These are phyloP conservation scores for Ophiocordyceps polyrhachis-furcata DNA, from an alignment of 2,329 filamentous ascomycete genomes.

Conservation along the genomic window DNA sequence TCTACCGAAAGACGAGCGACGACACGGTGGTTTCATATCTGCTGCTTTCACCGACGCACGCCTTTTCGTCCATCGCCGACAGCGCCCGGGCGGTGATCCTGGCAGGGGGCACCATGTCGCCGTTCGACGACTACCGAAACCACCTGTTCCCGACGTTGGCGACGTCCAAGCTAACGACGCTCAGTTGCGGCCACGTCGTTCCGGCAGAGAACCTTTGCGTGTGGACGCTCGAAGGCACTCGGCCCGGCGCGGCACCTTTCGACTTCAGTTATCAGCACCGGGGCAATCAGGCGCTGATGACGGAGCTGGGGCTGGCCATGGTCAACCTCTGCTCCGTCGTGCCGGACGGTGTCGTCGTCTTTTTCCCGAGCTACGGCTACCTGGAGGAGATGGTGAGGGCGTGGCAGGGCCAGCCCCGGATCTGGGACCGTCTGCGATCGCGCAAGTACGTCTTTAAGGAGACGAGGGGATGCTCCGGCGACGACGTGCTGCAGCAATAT, in stretches of 20 bases:
- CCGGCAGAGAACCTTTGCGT: conserved; percentile 65
- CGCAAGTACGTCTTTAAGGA: conserved; percentile 47
- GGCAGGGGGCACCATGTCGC: conserved; percentile 94
- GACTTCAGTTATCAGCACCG: conserved; percentile 80
- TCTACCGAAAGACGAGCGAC: conserved; percentile 31
- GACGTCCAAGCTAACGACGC: conserved; percentile 46
- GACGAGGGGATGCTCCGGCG: conserved; percentile 34
- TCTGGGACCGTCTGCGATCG: conserved; percentile 39
- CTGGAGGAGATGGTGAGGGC: conserved; percentile 50
- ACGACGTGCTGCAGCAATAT: conserved; percentile 59
- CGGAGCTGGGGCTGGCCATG: conserved; percentile 56
- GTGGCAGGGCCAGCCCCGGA: conserved; percentile 31
- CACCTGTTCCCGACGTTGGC: conserved; percentile 68
- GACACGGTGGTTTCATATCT: conserved; percentile 61
- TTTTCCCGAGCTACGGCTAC: conserved; percentile 92
- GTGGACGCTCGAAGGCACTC: conserved; percentile 40
- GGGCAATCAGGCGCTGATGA: conserved; percentile 47
- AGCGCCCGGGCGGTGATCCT: conserved; percentile 75
- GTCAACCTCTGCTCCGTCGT: conserved; percentile 53
- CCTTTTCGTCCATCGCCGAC: conserved; percentile 75
- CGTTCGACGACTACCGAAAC: conserved; percentile 74
- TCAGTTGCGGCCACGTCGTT: conserved; percentile 92
- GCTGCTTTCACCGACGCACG: conserved; percentile 75
- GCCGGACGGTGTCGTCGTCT: conserved; percentile 79
- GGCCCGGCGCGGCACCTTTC: conserved; percentile 32